These are phyloP conservation scores for Coniophora puteana DNA, from an alignment of 1,284 basidiomycete genomes.

Conservation along the genomic window DNA sequence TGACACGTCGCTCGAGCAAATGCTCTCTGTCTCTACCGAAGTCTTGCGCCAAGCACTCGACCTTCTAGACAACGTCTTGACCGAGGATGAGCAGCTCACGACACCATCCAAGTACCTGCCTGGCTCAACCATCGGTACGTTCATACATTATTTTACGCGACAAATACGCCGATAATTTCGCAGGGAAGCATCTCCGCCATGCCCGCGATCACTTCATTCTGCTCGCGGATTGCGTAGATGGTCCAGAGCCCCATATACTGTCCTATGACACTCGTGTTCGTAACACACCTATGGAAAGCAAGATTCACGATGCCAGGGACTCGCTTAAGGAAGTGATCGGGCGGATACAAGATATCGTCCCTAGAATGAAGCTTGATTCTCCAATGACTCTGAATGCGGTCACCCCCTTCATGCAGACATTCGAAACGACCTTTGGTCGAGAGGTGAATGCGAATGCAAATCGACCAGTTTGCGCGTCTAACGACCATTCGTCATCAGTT, in stretches of 20 bases:
- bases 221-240: conserved; percentile 52
- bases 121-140: conserved; percentile 76
- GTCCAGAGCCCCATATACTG: conserved; percentile 49
- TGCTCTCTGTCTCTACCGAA: conserved; percentile 61
- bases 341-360: conserved; percentile 51
- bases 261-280: conserved; percentile 74
- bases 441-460: conserved; percentile 48
- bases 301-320: conserved; percentile 50
- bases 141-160: neutral
- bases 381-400: conserved; percentile 69
- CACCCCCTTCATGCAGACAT: conserved; percentile 70
- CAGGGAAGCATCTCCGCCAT: conserved; percentile 81
- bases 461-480: conserved; percentile 4
- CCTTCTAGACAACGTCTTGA: conserved; percentile 60
- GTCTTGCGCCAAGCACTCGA: conserved; percentile 70
- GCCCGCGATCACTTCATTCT: conserved; percentile 76
- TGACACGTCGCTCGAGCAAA: conserved; percentile 37
- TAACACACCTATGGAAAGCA: conserved; percentile 80
- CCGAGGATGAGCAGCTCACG: conserved; percentile 65
- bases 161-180: neutral
- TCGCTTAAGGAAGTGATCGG: conserved; percentile 56
- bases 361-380: conserved; percentile 44
- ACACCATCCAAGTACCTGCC: conserved; percentile 65
- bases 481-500: conserved; percentile 43
- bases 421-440: conserved; percentile 75